These are phyloP conservation scores for Candida glucosophila DNA, from an alignment of 1,139 yeast genomes.

Conservation along the genomic window DNA sequence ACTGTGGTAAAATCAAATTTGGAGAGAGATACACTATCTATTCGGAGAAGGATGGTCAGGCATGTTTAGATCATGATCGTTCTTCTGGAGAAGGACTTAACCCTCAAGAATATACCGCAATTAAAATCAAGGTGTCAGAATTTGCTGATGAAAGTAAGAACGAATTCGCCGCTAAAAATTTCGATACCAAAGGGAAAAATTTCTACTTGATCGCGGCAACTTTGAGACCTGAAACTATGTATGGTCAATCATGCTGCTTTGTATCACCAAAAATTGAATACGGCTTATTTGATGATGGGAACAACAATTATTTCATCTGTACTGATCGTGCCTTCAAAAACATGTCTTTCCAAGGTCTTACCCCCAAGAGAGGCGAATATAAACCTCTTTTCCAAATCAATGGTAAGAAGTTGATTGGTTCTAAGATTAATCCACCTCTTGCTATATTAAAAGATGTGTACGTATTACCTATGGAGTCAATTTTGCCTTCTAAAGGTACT, in stretches of 20 bases:
- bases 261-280: conserved; percentile 91
- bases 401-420: conserved; percentile 77
- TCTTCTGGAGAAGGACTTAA: conserved; percentile 94
- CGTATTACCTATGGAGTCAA: conserved; percentile 96
- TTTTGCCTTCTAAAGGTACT: conserved; percentile 91
- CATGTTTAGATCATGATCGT: conserved; percentile 99
- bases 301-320: conserved; percentile 67
- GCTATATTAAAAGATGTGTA: conserved; percentile 64
- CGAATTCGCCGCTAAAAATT: conserved; percentile 37
- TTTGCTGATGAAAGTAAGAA: conserved; percentile 49
- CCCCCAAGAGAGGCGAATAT: conserved; percentile 81
- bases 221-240: conserved; percentile 98
- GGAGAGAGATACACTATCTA: conserved; percentile 98
- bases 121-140: conserved; percentile 70
- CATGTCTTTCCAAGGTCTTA: conserved; percentile 90
- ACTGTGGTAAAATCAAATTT: conserved; percentile 83
- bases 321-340: conserved; percentile 97
- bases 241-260: conserved; percentile 97
- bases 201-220: conserved; percentile 91
- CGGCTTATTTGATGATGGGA: conserved; percentile 86
- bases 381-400: conserved; percentile 48
- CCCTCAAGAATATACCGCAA: conserved; percentile 94
- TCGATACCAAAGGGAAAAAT: conserved; percentile 46
- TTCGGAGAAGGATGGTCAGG: conserved; percentile 97
- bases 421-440: conserved; percentile 80